Evolutionary conservation across 495 filamentous ascomycete genomes (phyloP), one percentile per base, ranked within the genome.

Genomic region (Aspergillus olivimuriae): DNA sequence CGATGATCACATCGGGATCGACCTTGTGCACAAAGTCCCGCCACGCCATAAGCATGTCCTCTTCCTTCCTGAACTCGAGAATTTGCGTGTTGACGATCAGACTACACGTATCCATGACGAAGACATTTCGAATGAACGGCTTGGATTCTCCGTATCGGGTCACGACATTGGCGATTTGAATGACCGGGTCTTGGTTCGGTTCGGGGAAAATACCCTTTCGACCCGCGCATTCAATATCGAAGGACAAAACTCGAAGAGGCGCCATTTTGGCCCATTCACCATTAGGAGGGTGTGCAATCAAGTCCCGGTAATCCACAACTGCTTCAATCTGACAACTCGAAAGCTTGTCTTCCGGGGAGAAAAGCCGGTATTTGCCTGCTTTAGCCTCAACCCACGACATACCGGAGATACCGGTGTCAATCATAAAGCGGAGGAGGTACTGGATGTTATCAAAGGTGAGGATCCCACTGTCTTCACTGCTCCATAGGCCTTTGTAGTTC

Each of bases 191-290:
- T 19, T 86, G 65, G 46, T 89, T 75, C 16, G 94, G 78, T 64
- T 97, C 91, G 3, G 92, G 92, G 60, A 99, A 99, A 58, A 99
- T 83, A 30, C 92, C 92, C 63, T 96, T 95, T 49, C 92, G 86
- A 19, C 92, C 92, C 46, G 92, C 94, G 60, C 92, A 99, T 61
- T 99, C 92, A 51, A 99, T 99, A 78, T 99, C 92, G 50, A 99
- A 96, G 2, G 90, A 96, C 11, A 99, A 64, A 39, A 95, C 81
- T 28, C 92, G 81, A 15, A 99, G 70, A 1, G 92, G 92, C 0
- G 92, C 94, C 87, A 99, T 97, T 66, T 95, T 99, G 8, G 87
- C 87, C 87, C 92, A 99, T 58, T 97, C 92, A 3, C 90, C 92
- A 44, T 86, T 83, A n/a, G 87, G 80, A 18, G 85, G 74, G 59